Evolutionary conservation across 768 basidiomycete genomes (phyloP).

Genomic region (Boletus rufocinnamomeus): DNA sequence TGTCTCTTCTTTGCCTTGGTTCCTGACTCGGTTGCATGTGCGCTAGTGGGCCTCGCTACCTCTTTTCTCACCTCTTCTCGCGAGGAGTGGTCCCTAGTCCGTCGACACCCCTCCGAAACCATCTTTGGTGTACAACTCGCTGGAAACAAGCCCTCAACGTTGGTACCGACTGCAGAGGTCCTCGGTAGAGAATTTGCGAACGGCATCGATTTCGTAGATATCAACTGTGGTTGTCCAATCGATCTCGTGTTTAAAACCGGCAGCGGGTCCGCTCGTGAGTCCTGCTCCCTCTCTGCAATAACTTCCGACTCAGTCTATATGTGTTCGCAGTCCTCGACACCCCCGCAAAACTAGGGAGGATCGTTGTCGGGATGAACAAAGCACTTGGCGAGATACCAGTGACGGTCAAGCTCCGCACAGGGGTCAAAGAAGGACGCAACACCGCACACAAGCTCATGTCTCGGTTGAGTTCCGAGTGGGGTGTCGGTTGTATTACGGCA

Average conservation of each 20-base stretch:
- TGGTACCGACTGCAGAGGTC: slow-evolving; percentile 82
- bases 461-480: slow-evolving; percentile 58
- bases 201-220: slow-evolving; percentile 85
- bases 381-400: slow-evolving; percentile 91
- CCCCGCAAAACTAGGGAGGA: slow-evolving; percentile 79
- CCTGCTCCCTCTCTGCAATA: neutral
- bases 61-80: slow-evolving; percentile 88
- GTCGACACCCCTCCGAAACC: slow-evolving; percentile 83
- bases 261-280: slow-evolving; percentile 85
- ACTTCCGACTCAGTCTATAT: neutral
- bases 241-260: slow-evolving; percentile 92
- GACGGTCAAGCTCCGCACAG: slow-evolving; percentile 89
- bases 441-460: slow-evolving; percentile 91
- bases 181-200: slow-evolving; percentile 67
- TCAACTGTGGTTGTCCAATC: slow-evolving; percentile 98
- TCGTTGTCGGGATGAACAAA: slow-evolving; percentile 87
- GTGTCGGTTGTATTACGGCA: slow-evolving; percentile 48
- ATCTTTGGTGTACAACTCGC: slow-evolving; percentile 93
- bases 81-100: slow-evolving; percentile 93
- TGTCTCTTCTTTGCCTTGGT: neutral
- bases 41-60: slow-evolving; percentile 86
- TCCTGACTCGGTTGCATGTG: neutral
- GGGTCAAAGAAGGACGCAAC: slow-evolving; percentile 86
- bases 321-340: slow-evolving; percentile 73
- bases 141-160: slow-evolving; percentile 77